Evolutionary conservation across 1,284 basidiomycete species (phyloP).

Genomic region (Ceratobasidium sp.): DNA sequence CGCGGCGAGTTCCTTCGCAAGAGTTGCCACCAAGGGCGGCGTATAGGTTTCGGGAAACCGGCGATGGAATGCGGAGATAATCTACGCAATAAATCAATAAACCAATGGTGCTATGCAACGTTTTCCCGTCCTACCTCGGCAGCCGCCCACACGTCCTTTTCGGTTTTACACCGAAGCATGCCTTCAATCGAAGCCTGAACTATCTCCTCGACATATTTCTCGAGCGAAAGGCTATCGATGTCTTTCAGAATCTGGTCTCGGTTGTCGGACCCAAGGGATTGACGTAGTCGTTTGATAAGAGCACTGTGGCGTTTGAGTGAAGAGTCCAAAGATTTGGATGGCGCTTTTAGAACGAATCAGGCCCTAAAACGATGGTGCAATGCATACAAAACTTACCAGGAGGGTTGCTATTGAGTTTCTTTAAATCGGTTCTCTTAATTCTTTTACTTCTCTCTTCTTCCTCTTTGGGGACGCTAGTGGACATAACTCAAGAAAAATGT

Average conservation of each 20-base stretch:
- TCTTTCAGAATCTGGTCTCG: constrained; percentile 90
- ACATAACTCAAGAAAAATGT: constrained; percentile 21
- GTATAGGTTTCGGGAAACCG: constrained; percentile 86
- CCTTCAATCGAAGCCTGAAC: constrained; percentile 89
- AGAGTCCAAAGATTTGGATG: constrained; percentile 68
- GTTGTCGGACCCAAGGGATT: constrained; percentile 78
- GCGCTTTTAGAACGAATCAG: constrained; percentile 27
- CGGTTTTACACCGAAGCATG: constrained; percentile 81
- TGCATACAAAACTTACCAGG: background rate
- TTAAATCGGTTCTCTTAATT: constrained; percentile 20
- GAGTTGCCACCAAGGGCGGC: constrained; percentile 67
- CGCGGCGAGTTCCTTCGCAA: constrained; percentile 72
- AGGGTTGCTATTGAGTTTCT: constrained; percentile 18
- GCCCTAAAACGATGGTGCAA: background rate
- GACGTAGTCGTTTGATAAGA: constrained; percentile 87
- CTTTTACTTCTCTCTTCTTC: constrained; percentile 31
- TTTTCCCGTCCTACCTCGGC: constrained; percentile 72
- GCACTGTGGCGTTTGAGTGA: constrained; percentile 94
- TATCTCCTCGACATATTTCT: constrained; percentile 97
- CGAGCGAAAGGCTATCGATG: constrained; percentile 84
- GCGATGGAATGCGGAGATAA: constrained; percentile 88
- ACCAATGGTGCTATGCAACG: constrained; percentile 7
- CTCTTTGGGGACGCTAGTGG: constrained; percentile 8
- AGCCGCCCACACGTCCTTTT: constrained; percentile 89
- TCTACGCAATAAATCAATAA: constrained; percentile 55